Evolutionary conservation across 2,329 filamentous ascomycete genomes (phyloP), one percentile per base, ranked within the genome.

Genomic region (Penicillium sclerotigenum): DNA sequence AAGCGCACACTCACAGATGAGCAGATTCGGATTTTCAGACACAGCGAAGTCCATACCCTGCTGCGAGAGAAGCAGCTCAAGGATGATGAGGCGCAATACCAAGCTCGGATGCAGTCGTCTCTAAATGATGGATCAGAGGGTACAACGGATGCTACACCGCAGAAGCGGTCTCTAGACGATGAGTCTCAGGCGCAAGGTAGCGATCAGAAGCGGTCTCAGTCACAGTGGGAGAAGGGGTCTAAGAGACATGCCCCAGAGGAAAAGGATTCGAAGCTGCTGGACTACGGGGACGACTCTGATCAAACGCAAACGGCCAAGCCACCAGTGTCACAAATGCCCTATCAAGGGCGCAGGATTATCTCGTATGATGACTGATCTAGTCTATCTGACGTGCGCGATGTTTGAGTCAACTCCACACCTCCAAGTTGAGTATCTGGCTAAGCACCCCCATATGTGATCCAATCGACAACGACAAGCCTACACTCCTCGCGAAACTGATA

Each of bases 1-100:
- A 94, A 94, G 71, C 87, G 93, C 38, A 96, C 91, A 18, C 79
- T 97, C 65, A 97, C 92, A 10, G 90, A 97, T 68, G 89, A 91
- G 65, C 90, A 97, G 77, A 90, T 97, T 64, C 84, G 85, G 51
- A 93, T 96, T 59, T 97, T 97, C 71, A 83, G 92, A 59, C 90
- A 95, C 69, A 93, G 89, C 2, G 93, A 97, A 73, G 82, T 96
- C 22, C 87, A 94, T 68, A 75, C 83, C 13, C 77, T 96, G 37
- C 77, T 89, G 26, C 83, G 84, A 59, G 77, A 81, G 57, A 71
- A 68, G 52, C 68, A 76, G 59, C 57, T 73, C 11, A 58, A 65
- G 52, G 59, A 67, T 42, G 71, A 76, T 48, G 61, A 69, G n/a
- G 64, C 65, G 13, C 57, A 58, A 26, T 59, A 62, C 22, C 59